Percentiles rank a stretch among this genome's conserved stretches.
Conservation (phyloP, 192 early-diverging fungal species). For the Phycomyces nitens region DNA sequence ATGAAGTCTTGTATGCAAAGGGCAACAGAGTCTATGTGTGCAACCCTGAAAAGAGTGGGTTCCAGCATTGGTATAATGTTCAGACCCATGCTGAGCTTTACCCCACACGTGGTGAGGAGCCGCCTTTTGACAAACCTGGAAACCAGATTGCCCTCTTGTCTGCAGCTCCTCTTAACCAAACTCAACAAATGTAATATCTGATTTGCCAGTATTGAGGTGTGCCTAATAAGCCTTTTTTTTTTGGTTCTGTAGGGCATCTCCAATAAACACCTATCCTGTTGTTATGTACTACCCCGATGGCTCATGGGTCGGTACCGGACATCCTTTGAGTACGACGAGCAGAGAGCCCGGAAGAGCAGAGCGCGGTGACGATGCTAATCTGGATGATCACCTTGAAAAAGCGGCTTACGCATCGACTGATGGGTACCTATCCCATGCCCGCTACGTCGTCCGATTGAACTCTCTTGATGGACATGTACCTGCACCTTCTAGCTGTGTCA, state of each 20-base stretch:
- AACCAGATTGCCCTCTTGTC: constrained; percentile 14
- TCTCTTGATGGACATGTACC: constrained; percentile 15
- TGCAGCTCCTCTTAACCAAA: constrained; percentile 16
- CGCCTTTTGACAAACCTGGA: constrained; percentile 23
- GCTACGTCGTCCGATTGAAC: constrained; percentile 17
- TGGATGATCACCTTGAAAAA: constrained; percentile 22
- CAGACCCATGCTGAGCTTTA: constrained; percentile 27
- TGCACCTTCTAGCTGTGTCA: background rate
- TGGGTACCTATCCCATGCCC: constrained; percentile 24
- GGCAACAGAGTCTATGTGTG: constrained; percentile 25
- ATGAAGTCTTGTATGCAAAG: constrained; percentile 22
- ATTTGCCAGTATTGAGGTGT: background rate
- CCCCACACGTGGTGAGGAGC: constrained; percentile 7
- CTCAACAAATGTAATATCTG: constrained; percentile 19
- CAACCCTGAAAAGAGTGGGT: constrained; percentile 23
- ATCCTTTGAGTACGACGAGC: constrained; percentile 16
- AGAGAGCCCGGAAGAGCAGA: constrained; percentile 17
- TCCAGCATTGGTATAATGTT: constrained; percentile 28
- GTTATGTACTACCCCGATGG: constrained; percentile 21
- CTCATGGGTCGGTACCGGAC: constrained; percentile 16
- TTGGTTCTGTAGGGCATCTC: constrained; percentile 15
- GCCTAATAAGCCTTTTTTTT: background rate
- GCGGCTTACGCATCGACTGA: constrained; percentile 10
- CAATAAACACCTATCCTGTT: constrained; percentile 5
- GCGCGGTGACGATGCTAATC: constrained; percentile 17